Conservation (phyloP, 495 filamentous ascomycete genomes). For the Neurospora cerealis region DNA sequence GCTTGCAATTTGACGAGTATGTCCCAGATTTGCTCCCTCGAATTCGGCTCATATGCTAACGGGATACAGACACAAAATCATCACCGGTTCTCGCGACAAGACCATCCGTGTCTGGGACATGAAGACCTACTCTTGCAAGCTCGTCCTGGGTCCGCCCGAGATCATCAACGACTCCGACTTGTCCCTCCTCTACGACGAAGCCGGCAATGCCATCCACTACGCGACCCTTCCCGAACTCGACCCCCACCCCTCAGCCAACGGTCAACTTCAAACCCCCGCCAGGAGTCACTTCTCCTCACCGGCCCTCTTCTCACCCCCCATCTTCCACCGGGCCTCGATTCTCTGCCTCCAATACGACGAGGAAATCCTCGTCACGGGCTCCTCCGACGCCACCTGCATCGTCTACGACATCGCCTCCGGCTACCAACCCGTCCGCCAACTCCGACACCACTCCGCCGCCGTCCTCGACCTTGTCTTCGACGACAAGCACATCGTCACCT, state of each 20-base stretch:
- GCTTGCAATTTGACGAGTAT: constrained; percentile 94
- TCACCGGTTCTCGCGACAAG: constrained; percentile 90
- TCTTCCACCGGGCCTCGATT: constrained; percentile 77
- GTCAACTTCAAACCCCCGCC: constrained; percentile 7
- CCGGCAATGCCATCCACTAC: constrained; percentile 35
- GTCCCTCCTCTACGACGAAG: constrained; percentile 32
- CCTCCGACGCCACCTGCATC: constrained; percentile 85
- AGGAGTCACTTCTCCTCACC: constrained; percentile 34
- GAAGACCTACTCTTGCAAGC: constrained; percentile 67
- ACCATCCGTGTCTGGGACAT: constrained; percentile 96
- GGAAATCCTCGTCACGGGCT: constrained; percentile 85
- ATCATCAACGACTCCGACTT: constrained; percentile 36
- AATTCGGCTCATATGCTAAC: constrained; percentile 15
- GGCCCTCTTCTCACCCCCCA: constrained; percentile 37
- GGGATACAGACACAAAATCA: constrained; percentile 57
- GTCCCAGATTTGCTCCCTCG: constrained; percentile 15
- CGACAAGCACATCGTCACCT: constrained; percentile 83
- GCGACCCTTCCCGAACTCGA: constrained; percentile 32
- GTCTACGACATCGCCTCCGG: constrained; percentile 72
- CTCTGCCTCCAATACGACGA: constrained; percentile 93
- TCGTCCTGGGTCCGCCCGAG: constrained; percentile 59
- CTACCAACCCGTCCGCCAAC: constrained; percentile 68
- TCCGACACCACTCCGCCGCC: constrained; percentile 68
- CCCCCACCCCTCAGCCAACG: constrained; percentile 6
- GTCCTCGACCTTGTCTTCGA: constrained; percentile 92